phyloP scores from a whole-genome alignment of 2,329 filamentous ascomycete species.

The Bisporella sp. region DNA sequence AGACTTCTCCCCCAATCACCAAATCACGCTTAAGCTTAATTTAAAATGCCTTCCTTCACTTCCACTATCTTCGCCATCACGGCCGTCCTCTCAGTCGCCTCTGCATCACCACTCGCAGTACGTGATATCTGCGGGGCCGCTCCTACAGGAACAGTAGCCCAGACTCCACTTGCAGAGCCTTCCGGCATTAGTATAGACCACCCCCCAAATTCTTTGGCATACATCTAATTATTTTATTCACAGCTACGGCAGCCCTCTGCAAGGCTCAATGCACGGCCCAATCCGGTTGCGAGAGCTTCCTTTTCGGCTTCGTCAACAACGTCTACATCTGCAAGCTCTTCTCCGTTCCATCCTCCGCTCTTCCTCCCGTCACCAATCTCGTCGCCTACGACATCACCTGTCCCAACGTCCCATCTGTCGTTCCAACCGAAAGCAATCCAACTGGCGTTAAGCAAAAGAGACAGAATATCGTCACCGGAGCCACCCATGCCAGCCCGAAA shows the following conservation, averaged over 20 bases:
- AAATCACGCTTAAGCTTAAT: not conserved
- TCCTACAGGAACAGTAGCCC: not conserved
- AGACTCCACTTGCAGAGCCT: not conserved
- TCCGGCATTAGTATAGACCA: not conserved
- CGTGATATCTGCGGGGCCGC: conserved; percentile 1
- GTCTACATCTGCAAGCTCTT: conserved; percentile 6
- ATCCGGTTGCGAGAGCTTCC: conserved; percentile 3
- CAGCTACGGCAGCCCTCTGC: not conserved
- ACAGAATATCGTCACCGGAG: conserved; percentile 3
- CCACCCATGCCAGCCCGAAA: conserved; percentile 2
- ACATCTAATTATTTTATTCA: not conserved
- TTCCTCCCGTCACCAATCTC: conserved; percentile 5
- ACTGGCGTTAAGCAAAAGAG: conserved; percentile 1
- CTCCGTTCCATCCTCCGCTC: conserved; percentile 3
- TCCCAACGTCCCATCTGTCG: conserved; percentile 8
- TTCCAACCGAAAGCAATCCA: conserved; percentile 10
- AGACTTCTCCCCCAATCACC: not conserved
- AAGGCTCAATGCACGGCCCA: conserved; percentile 2
- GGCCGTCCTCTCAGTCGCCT: conserved; percentile 1
- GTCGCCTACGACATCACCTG: conserved; percentile 11
- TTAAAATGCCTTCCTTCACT: conserved; percentile 2
- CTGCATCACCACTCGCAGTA: conserved; percentile 2
- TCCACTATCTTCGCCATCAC: not conserved
- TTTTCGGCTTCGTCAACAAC: conserved; percentile 6
- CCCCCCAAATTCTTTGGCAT: not conserved